Base-by-base conservation (phyloP, 176 grass and related monocot genomes). In the Alopecurus myosuroides region DNA sequence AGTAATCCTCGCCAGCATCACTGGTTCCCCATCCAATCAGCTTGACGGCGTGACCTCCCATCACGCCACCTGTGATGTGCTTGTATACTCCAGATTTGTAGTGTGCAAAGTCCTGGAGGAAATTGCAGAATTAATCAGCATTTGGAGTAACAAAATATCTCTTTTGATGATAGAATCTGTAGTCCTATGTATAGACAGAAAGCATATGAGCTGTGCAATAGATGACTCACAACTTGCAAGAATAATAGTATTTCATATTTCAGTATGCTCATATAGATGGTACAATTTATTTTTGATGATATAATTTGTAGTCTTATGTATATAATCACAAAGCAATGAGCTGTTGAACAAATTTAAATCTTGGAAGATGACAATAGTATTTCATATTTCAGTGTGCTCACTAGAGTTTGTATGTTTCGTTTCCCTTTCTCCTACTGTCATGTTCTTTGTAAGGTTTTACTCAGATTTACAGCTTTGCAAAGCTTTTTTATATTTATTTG, bases 81-180 rank as follows among this genome's bases (percentile, higher is more conserved):
- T 97, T 94, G 88, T 97, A 97, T 28, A 97, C 92, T 91, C 95
- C 95, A 56, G 92, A 94, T 80, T 97, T 97, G 76, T 97, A 97
- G 88, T 97, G 92, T 45, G 95, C 95, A 72, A 97, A 97, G 72
- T 97, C 95, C 95, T 97, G 60, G 22, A 69, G 36, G 30, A 85
- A 37, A 78, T 60, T 76, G 44, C 50, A 91, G 12, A 55, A 23
- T 9, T 41, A 56, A 78, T 83, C 50, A 88, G 31, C 44, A 83
- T 10, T 31, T 45, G 1, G 23, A 80, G 63, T 17, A 13, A 81
- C 37, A 73, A 9, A 70, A n/a, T 35, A 62, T 84, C 26, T 33
- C 30, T 4, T 45, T 55, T 71, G 44, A 50, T 51, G 30, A 42
- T 56, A 55, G 6, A 74, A 44, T 73, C 9, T 9, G 3, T 19